Percentiles rank a stretch among this genome's conserved stretches.
Evolutionary conservation across 2,329 filamentous ascomycete genomes (phyloP).

Genomic region (Fusarium siculi): DNA sequence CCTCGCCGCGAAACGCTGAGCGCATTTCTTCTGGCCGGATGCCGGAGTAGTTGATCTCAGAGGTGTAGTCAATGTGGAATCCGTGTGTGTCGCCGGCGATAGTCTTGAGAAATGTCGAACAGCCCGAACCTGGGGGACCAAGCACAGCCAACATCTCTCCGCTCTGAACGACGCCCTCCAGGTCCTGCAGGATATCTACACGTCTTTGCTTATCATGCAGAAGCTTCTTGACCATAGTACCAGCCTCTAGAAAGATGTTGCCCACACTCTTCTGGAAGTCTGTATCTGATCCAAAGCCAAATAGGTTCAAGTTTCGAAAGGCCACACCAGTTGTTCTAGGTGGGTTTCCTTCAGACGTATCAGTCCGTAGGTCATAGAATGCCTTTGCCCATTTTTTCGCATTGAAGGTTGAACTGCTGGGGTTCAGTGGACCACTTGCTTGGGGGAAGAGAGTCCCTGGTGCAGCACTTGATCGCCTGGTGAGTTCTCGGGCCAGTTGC

Average conservation of each 20-base stretch:
- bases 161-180: constrained; percentile 72
- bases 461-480: constrained; percentile 40
- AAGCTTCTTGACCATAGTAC: constrained; percentile 23
- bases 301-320: constrained; percentile 43
- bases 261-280: constrained; percentile 46
- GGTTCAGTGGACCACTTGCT: constrained; percentile 49
- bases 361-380: constrained; percentile 43
- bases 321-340: constrained; percentile 45
- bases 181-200: constrained; percentile 72
- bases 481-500: constrained; percentile 46
- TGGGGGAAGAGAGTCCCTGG: constrained; percentile 45
- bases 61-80: constrained; percentile 72
- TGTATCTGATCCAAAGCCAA: constrained; percentile 44
- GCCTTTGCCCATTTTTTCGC: constrained; percentile 57
- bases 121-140: constrained; percentile 75
- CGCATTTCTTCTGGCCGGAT: constrained; percentile 77
- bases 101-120: constrained; percentile 83
- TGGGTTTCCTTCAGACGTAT: constrained; percentile 39
- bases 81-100: constrained; percentile 83
- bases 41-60: constrained; percentile 79
- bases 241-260: constrained; percentile 40
- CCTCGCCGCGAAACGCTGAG: constrained; percentile 78
- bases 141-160: constrained; percentile 80
- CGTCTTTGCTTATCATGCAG: constrained; percentile 59
- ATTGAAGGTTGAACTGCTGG: constrained; percentile 53